A percentile compares a stretch with the other conserved stretches of the same genome.
phyloP scores from a whole-genome alignment of 164 flowering plant species.

The Saururus chinensis region DNA sequence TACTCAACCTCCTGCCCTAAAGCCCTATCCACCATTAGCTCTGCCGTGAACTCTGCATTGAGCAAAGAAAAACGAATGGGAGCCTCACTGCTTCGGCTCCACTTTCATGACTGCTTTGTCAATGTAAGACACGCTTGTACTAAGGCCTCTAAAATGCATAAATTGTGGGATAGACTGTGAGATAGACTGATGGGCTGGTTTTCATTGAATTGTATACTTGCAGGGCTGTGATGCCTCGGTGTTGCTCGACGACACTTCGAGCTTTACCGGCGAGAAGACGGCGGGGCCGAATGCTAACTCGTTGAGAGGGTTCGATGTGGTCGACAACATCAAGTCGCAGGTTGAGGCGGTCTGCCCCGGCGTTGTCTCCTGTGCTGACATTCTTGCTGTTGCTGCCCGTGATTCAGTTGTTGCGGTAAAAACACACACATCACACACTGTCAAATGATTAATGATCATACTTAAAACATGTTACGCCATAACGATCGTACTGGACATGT shows the following conservation, averaged over 20 bases:
- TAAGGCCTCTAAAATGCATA: too few relatives aligned
- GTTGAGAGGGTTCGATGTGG: slow-evolving; percentile 33
- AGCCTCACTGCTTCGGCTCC: slow-evolving; percentile 13
- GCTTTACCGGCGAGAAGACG: slow-evolving; percentile 30
- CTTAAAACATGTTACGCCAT: too few relatives aligned
- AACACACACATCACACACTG: neutral
- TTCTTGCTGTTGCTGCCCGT: slow-evolving; percentile 34
- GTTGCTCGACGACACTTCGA: slow-evolving; percentile 32
- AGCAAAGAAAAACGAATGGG: slow-evolving; percentile 12
- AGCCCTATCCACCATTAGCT: slow-evolving; percentile 10
- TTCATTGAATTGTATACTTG: neutral
- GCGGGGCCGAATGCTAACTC: slow-evolving; percentile 23
- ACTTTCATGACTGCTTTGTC: slow-evolving; percentile 19
- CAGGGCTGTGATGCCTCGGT: slow-evolving; percentile 47
- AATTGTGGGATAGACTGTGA: too few relatives aligned
- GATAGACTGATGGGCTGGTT: too few relatives aligned
- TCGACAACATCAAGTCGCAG: slow-evolving; percentile 30
- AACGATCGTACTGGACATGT: too few relatives aligned
- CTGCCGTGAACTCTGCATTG: slow-evolving; percentile 8
- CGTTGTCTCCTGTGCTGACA: slow-evolving; percentile 49
- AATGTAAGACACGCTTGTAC: slow-evolving; percentile 5
- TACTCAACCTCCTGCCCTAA: slow-evolving; percentile 9
- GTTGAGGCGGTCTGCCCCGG: slow-evolving; percentile 27
- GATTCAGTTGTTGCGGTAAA: slow-evolving; percentile 31
- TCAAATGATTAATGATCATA: too few relatives aligned